Base-by-base conservation (phyloP, 306 rosid species). In the Quercus aquifolioides region DNA sequence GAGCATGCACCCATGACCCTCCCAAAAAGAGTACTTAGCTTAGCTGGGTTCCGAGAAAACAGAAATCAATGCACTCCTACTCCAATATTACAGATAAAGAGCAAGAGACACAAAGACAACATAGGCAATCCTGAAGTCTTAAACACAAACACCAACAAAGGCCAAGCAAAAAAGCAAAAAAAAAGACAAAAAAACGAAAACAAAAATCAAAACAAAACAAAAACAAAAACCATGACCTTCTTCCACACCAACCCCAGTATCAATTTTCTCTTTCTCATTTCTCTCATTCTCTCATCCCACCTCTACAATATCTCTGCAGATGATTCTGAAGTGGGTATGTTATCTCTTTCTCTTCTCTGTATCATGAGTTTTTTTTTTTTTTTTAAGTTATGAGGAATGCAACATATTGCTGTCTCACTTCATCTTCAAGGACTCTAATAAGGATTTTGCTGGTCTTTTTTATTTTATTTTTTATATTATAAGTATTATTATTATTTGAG, bases 311-410 rank as follows among this genome's bases (percentile, higher is more conserved):
- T 85, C 80, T 9, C 71, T 46, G 31, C 63, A 74, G 90, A 90
- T 71, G 78, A 79, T 1, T 41, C 89, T 54, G 86, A 86, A 89
- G 80, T 41, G 58, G 92, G 98, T 91, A 86, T 69, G 75, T 8
- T 35, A 19, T 14, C 30, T 33, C 51, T 41, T 18, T 19, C 51
- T 52, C 35, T 78, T 25, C 83, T 74, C 20, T 26, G 17, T 1
- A 20, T 23, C 5, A 20, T 8, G 4, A 58, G 14, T 19, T 11
- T 77, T 0, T 1, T n/a, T n/a, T 30, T 26, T 55, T 5, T 33
- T 69, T 14, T 23, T 9, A 31, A 9, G 9, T 52, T 35, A 59
- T 76, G 51, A 58, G 14, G 3, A 57, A 54, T 51, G 35, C 11
- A 58, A 17, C 18, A 15, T 23, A 17, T 41, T 41, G 46, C 10